Conservation (phyloP, 345 rosid species). For the Pugionium cornutum region DNA sequence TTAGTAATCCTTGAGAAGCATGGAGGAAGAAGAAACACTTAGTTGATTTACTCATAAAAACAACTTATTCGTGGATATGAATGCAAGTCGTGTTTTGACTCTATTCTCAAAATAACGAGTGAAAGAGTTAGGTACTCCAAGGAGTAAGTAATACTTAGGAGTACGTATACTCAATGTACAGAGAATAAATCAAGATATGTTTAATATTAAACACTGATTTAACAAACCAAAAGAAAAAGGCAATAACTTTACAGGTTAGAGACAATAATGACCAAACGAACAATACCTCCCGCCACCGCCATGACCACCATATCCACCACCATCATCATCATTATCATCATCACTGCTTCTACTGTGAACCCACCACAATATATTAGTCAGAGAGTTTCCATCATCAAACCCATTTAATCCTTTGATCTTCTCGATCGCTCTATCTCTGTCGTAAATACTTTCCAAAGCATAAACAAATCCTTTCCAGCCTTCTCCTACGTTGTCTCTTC, state of each 20-base stretch:
- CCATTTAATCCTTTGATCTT: constrained; percentile 60
- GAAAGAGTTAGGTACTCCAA: too few relatives aligned
- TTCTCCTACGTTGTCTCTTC: constrained; percentile 72
- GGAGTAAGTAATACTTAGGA: too few relatives aligned
- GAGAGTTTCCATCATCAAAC: constrained; percentile 76
- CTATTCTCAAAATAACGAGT: too few relatives aligned
- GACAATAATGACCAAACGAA: constrained; percentile 72
- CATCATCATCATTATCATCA: constrained; percentile 36
- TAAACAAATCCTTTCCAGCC: constrained; percentile 94
- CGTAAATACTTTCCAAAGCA: constrained; percentile 74
- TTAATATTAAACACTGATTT: background rate
- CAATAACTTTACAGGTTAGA: constrained; percentile 38
- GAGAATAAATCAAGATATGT: too few relatives aligned
- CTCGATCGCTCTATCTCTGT: constrained; percentile 61
- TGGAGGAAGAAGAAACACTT: too few relatives aligned
- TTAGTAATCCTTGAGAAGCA: too few relatives aligned
- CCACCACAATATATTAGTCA: constrained; percentile 90
- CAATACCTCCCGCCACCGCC: constrained; percentile 61
- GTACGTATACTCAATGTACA: too few relatives aligned
- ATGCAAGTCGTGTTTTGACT: too few relatives aligned
- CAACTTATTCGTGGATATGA: too few relatives aligned
- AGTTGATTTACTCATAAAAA: too few relatives aligned
- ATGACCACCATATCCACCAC: constrained; percentile 25
- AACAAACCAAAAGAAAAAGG: background rate
- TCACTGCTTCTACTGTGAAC: constrained; percentile 61